Evolutionary conservation across 2,329 filamentous ascomycete genomes (phyloP).

Genomic region (Cryoendolithus antarcticus): DNA sequence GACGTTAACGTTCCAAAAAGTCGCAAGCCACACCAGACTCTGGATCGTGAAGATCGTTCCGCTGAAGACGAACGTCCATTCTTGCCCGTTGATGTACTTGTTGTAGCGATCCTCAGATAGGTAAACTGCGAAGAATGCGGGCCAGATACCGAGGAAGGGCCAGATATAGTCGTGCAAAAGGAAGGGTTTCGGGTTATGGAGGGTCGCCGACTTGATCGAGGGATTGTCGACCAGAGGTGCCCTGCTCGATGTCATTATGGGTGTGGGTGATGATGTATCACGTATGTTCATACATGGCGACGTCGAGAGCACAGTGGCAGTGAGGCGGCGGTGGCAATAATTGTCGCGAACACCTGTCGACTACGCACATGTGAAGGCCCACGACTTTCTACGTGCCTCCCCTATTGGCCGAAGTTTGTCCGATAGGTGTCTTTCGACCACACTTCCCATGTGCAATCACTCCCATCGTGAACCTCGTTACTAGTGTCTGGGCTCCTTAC

Average conservation of each 20-base stretch:
- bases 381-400: too few species aligned
- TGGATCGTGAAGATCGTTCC: constrained; percentile 80
- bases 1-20: constrained; percentile 92
- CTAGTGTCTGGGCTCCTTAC: too few species aligned
- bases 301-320: too few species aligned
- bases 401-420: too few species aligned
- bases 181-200: constrained; percentile 74
- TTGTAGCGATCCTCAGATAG: constrained; percentile 74
- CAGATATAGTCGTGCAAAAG: constrained; percentile 80
- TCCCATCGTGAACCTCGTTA: too few species aligned
- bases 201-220: constrained; percentile 76
- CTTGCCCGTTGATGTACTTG: constrained; percentile 78
- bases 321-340: too few species aligned
- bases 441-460: too few species aligned
- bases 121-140: constrained; percentile 79
- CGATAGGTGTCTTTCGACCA: too few species aligned
- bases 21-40: constrained; percentile 84
- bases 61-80: constrained; percentile 96
- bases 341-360: too few species aligned
- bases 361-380: too few species aligned
- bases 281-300: too few species aligned
- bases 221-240: constrained; percentile 79
- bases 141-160: constrained; percentile 89
- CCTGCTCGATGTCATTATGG: constrained; percentile 19
- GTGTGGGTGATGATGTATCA: not conserved